Evolutionary conservation across 768 basidiomycete genomes (phyloP), one percentile per base, ranked within the genome.

Genomic region (Pleurotus djamor): DNA sequence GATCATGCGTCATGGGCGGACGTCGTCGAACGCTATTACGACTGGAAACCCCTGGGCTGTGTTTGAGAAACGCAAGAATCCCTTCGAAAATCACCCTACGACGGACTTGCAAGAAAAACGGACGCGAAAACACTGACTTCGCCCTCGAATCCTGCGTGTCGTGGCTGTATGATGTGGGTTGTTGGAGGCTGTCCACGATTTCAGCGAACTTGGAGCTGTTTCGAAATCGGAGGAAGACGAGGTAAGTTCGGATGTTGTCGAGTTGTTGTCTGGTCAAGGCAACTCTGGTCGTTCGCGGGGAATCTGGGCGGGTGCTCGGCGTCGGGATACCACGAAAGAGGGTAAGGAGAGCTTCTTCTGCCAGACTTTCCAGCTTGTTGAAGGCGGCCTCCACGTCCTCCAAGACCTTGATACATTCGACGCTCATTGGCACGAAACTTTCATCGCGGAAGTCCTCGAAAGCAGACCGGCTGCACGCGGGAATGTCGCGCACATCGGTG

Each of bases 191-290:
- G 14, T 32, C 61, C 4, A 83, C 68, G 9, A 76, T 76, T 48
- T 77, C 66, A 21, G 67, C 63, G 62, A 84, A 86, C 10, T 74
- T 75, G 7, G 71, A 68, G 63, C 82, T 79, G 60, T 86, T 86
- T 12, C 85, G 73, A 61, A 83, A 86, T n/a, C 84, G 78, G 0
- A 86, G 69, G 61, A 86, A 85, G 9, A 79, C 71, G 47, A 85
- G 75, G 65, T 80, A 86, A 60, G 77, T 79, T 8, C 79, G 74
- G 1, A 86, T 61, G n/a, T 66, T 66, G 41, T 79, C 75, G 12
- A 77, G 60, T 4, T 67, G 66, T 13, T 61, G 62, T 7, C 67
- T 67, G 48, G 72, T 67, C 37, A 76, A 65, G 0, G 66, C 63
- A 34, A 76, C 61, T 3, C 71, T 65, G n/a, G 59, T 68, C 48